These are phyloP conservation scores for Vachellia pachyceras DNA, from an alignment of 306 rosid species.

Conservation along the genomic window DNA sequence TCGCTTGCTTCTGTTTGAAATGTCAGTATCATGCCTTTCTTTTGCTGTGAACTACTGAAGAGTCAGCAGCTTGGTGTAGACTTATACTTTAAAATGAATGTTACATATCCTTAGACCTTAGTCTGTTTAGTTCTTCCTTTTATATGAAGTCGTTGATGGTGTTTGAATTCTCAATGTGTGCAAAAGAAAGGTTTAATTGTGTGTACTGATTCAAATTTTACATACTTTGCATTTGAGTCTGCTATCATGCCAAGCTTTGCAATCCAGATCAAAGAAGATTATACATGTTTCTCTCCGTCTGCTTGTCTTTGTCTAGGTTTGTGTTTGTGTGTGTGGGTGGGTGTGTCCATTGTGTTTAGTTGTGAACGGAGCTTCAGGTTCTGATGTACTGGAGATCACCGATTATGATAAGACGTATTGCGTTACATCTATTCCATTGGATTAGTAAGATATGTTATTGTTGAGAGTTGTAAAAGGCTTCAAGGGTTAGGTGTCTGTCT, in stretches of 20 bases:
- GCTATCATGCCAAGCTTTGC: neutral
- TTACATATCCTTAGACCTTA: neutral
- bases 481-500: neutral
- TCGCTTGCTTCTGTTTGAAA: slow-evolving; percentile 13
- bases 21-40: slow-evolving; percentile 11
- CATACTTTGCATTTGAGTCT: neutral
- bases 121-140: neutral
- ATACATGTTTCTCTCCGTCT: neutral
- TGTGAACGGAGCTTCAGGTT: neutral
- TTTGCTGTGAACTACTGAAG: slow-evolving; percentile 7
- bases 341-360: neutral
- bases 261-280: neutral
- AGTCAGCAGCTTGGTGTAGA: slow-evolving; percentile 35
- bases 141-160: neutral
- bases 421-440: neutral
- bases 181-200: neutral
- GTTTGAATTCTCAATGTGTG: neutral
- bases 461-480: neutral
- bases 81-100: neutral
- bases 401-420: neutral
- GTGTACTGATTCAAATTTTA: neutral
- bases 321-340: neutral
- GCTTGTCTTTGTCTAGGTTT: neutral
- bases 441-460: neutral
- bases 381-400: neutral